Evolutionary conservation across 1,139 yeast species (phyloP).

Genomic region (Fermentozyma sake): DNA sequence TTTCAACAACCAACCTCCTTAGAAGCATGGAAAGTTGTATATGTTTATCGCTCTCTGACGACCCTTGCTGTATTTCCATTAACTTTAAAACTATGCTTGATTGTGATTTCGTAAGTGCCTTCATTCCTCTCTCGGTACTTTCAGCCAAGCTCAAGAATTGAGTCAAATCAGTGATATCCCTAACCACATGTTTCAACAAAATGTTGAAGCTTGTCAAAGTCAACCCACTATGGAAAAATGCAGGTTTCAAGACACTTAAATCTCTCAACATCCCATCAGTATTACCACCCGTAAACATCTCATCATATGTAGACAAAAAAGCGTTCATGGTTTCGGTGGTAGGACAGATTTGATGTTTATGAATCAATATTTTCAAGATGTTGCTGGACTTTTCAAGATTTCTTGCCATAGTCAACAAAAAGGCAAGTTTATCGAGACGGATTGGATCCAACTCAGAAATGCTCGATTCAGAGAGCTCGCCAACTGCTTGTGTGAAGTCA

Average conservation of each 20-base stretch:
- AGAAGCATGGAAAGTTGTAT: no score
- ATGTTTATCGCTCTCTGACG: no score
- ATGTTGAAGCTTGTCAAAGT: conserved; percentile 16
- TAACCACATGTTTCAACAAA: conserved; percentile 19
- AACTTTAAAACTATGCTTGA: conserved; percentile 12
- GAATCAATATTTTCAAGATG: conserved; percentile 17
- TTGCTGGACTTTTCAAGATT: conserved; percentile 16
- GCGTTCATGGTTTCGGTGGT: conserved; percentile 20
- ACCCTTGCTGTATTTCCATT: conserved; percentile 1
- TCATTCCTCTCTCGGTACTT: no score
- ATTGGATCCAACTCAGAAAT: conserved; percentile 13
- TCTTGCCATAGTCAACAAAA: conserved; percentile 17
- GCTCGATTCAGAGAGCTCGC: conserved; percentile 3
- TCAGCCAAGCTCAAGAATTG: conserved; percentile 24
- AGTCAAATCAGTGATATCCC: conserved; percentile 25
- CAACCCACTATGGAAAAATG: conserved; percentile 22
- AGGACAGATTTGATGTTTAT: conserved; percentile 20
- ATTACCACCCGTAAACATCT: conserved; percentile 6
- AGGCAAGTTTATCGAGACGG: conserved; percentile 25
- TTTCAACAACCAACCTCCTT: neutral
- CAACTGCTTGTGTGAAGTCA: conserved; percentile 1
- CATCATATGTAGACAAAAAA: conserved; percentile 8
- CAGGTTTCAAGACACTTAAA: conserved; percentile 27
- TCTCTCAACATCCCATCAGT: conserved; percentile 15
- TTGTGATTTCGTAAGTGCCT: conserved; percentile 12